phyloP scores from a whole-genome alignment of 345 rosid genomes.

The Populus pruinosa region DNA sequence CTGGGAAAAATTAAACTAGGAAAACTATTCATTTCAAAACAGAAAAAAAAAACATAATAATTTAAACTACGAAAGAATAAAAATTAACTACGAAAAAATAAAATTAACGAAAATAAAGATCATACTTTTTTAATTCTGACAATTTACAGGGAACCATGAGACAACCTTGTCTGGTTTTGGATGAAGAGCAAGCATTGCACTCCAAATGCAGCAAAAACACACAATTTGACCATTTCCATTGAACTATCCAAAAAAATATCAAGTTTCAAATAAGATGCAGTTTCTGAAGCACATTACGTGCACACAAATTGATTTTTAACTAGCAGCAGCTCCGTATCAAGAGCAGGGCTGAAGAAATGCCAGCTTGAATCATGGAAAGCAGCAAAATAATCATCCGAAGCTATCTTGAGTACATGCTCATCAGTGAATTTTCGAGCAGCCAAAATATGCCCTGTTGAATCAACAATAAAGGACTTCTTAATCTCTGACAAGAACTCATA shows the following conservation, averaged over 20 bases:
- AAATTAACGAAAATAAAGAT: no score
- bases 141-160: background rate
- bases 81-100: no score
- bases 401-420: conserved; percentile 48
- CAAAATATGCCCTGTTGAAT: conserved; percentile 44
- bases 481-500: conserved; percentile 45
- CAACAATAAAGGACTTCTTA: conserved; percentile 35
- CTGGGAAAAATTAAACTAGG: no score
- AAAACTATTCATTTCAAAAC: no score
- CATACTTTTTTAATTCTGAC: no score
- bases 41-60: no score
- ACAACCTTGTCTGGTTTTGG: background rate
- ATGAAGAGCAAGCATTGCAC: background rate
- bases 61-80: no score
- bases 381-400: conserved; percentile 63
- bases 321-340: conserved; percentile 6
- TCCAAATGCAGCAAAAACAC: background rate
- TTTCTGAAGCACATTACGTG: background rate
- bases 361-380: conserved; percentile 89
- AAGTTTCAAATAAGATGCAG: background rate
- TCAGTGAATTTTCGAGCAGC: conserved; percentile 40
- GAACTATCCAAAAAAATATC: background rate
- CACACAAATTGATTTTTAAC: background rate
- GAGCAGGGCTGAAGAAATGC: conserved; percentile 70
- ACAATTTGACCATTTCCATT: background rate